These are phyloP conservation scores for Picea mariana DNA, from an alignment of 83 land plant species.

Conservation along the genomic window DNA sequence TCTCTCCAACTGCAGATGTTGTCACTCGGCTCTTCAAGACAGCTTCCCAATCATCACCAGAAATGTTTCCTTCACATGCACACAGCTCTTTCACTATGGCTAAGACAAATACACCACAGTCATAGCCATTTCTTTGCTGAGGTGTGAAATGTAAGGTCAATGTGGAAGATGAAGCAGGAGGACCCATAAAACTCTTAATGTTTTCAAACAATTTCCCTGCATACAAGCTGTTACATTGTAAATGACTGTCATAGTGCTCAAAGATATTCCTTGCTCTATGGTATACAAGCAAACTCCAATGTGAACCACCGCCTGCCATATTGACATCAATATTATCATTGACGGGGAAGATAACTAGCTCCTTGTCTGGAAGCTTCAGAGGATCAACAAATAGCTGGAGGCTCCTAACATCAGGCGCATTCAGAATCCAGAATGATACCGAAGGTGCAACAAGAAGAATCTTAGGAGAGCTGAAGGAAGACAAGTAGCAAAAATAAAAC, in stretches of 20 bases:
- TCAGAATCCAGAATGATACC: slow-evolving; percentile 67
- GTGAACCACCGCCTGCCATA: slow-evolving; percentile 76
- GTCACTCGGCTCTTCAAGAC: slow-evolving; percentile 26
- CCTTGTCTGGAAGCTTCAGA: slow-evolving; percentile 40
- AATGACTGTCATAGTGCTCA: slow-evolving; percentile 83
- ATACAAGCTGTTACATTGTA: slow-evolving; percentile 38
- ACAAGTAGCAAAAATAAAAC: slow-evolving; percentile 70
- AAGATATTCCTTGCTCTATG: slow-evolving; percentile 41
- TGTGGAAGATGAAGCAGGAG: slow-evolving; percentile 18
- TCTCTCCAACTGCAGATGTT: slow-evolving; percentile 21
- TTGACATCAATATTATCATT: slow-evolving; percentile 76
- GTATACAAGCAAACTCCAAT: slow-evolving; percentile 91
- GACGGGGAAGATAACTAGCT: slow-evolving; percentile 75
- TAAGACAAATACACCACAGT: slow-evolving; percentile 84
- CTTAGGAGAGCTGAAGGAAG: slow-evolving; percentile 25
- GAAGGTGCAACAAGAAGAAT: slow-evolving; percentile 67
- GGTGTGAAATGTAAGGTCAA: slow-evolving; percentile 55
- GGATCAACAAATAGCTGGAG: slow-evolving; percentile 55
- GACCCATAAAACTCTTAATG: slow-evolving; percentile 43
- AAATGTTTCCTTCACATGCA: slow-evolving; percentile 30
- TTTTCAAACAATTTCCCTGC: slow-evolving; percentile 46
- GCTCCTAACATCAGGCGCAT: slow-evolving; percentile 41
- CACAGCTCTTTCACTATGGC: slow-evolving; percentile 69
- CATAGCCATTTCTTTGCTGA: slow-evolving; percentile 77
- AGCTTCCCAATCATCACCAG: slow-evolving; percentile 37